Conservation (phyloP, 2,329 filamentous ascomycete species). For the Gnomoniopsis smithogilvyi region DNA sequence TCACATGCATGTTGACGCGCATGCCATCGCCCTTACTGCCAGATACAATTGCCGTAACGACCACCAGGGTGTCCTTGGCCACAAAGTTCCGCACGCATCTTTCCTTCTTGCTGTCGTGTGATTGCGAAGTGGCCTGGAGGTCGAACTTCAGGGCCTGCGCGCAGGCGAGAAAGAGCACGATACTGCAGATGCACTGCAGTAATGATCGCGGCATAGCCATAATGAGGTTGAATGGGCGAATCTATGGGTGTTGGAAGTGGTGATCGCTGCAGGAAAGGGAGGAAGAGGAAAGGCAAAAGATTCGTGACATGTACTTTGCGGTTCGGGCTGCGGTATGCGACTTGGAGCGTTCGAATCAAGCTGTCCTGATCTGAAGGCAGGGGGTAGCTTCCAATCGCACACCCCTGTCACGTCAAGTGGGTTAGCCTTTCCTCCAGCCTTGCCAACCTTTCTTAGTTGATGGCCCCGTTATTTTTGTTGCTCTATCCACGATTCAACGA, state of each 20-base stretch:
- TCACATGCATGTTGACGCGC: conserved; percentile 87
- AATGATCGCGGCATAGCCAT: conserved; percentile 51
- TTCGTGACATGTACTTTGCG: not conserved
- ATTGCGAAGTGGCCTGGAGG: conserved; percentile 62
- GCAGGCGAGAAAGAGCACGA: conserved; percentile 52
- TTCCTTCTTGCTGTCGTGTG: conserved; percentile 64
- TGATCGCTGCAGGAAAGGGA: not conserved
- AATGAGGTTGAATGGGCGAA: conserved; percentile 19
- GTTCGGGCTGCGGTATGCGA: not conserved
- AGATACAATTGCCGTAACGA: conserved; percentile 85
- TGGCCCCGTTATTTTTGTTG: conserved; percentile 11
- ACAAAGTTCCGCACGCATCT: conserved; percentile 98
- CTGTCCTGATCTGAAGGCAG: conserved; percentile 15
- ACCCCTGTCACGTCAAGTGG: not conserved
- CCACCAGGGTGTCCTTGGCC: conserved; percentile 84
- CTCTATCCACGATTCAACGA: not conserved
- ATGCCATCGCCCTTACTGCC: conserved; percentile 91
- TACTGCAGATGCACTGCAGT: conserved; percentile 56
- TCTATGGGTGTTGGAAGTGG: not conserved
- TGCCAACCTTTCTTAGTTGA: not conserved
- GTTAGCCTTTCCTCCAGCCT: conserved; percentile 13
- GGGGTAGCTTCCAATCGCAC: conserved; percentile 11
- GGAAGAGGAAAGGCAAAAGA: not conserved
- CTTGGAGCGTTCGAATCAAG: conserved; percentile 5
- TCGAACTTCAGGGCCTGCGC: conserved; percentile 87